phyloP scores from a whole-genome alignment of 1,284 basidiomycete species.

The Leccinum glutinopallens region DNA sequence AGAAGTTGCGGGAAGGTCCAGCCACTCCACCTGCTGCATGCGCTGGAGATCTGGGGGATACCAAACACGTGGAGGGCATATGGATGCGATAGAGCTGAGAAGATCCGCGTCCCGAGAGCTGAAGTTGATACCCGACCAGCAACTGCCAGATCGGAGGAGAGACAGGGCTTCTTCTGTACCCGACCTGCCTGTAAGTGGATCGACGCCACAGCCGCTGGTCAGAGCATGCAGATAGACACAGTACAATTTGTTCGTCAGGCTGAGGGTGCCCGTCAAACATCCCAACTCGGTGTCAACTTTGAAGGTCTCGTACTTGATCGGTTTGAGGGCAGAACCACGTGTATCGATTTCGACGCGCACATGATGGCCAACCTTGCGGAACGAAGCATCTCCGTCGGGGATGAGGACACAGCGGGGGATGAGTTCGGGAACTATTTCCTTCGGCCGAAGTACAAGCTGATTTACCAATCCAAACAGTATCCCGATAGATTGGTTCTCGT shows the following conservation, averaged over 20 bases:
- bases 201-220: conserved; percentile 43
- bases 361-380: conserved; percentile 31
- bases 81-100: conserved; percentile 36
- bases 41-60: conserved; percentile 41
- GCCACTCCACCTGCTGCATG: conserved; percentile 40
- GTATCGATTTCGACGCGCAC: conserved; percentile 29
- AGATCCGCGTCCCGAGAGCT: conserved; percentile 31
- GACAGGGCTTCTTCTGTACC: conserved; percentile 50
- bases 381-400: conserved; percentile 16
- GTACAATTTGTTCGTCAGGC: conserved; percentile 40
- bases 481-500: conserved; percentile 4
- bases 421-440: neutral
- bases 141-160: conserved; percentile 40
- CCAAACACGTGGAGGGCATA: conserved; percentile 40
- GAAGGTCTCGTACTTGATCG: conserved; percentile 40
- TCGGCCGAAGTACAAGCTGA: conserved; percentile 3
- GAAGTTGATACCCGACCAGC: conserved; percentile 42
- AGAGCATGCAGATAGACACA: conserved; percentile 48
- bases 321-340: conserved; percentile 2
- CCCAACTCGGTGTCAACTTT: conserved; percentile 43
- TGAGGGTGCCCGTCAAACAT: conserved; percentile 37
- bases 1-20: conserved; percentile 19
- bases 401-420: conserved; percentile 1
- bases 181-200: conserved; percentile 46
- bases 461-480: conserved; percentile 3